Evolutionary conservation across 768 basidiomycete genomes (phyloP), one percentile per base, ranked within the genome.

Genomic region (Calocera viscosa): DNA sequence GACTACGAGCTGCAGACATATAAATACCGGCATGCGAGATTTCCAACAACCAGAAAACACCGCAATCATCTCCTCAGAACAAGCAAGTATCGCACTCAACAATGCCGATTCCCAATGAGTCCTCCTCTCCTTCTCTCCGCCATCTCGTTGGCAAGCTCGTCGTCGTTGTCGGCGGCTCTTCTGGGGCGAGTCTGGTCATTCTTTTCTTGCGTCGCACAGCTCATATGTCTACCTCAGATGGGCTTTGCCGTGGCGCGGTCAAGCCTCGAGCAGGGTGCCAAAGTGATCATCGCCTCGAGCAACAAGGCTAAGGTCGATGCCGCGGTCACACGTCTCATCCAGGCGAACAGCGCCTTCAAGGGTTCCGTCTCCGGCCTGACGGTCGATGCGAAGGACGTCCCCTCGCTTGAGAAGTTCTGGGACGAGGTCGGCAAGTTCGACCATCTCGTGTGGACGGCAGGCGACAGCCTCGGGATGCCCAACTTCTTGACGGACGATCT

Each of bases 221-320:
- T 26, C 2, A 60, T 28, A 26, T 7, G 7, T 28, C 30, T 16
- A 14, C 49, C 30, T 5, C 19, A 60, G 53, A 60, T 69, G 2
- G 69, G 65, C n/a, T 69, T 43, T 30, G 66, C 53, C 39, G 68
- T 67, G 12, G 68, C 67, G 19, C 41, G 65, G 39, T 64, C 69
- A n/a, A 19, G 41, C n/a, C 64, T 69, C 53, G 53, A 60, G 30
- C 53, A 60, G 10, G 53, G 53, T 60, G 53, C 53, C 24, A 60
- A 28, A 16, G 53, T 60, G 26, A 32, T 60, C 8, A 60, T 60
- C 24, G 53, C 53, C 26, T 60, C 53, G 7, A 60, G 53, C 53
- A 60, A 60, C 30, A 16, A 60, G 30, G 53, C 53, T 5, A 60
- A 60, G 53, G 30, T 60, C 26, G 26, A 60, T 8, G 30, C 53